Base-by-base conservation (phyloP, 2,329 filamentous ascomycete species). In the Fusarium udum region DNA sequence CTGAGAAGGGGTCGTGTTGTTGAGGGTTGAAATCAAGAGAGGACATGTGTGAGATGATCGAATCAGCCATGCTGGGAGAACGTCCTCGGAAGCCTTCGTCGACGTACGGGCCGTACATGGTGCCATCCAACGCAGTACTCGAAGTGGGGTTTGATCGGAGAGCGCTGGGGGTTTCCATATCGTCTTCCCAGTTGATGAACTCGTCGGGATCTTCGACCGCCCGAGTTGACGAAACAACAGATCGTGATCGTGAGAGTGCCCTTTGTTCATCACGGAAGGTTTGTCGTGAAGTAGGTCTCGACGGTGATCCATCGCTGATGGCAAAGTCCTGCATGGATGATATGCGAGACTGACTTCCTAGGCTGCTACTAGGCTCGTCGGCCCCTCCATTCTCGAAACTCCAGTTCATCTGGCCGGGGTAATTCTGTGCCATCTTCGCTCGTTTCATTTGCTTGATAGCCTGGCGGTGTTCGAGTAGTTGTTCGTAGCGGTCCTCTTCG, bases 61-160 rank as follows among this genome's bases (percentile, higher is more conserved):
- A 96, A 60, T 93, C 94, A 8, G 93, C 91, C 83, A 95, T 89
- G 79, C 95, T 97, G 39, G 94, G 92, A 8, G 93, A 93, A 57
- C 94, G 89, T 48, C 90, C 90, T 46, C 91, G 89, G 58, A 88
- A 83, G 28, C 84, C 82, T 31, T 92, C 89, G 65, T 90, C 89
- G 5, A 80, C 75, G 69, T 94, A 95, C 5, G 92, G 85, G 5
- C 92, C 93, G 75, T 93, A 95, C 89, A 95, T 92, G 61, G 90
- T 92, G 20, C 92, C 92, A 69, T 95, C 93, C 1, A 96, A 85
- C 2, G 90, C 90, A n/a, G 86, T 82, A 12, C 85, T 84, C 1
- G 88, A 86, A 26, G 84, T 87, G 5, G 84, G 82, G 43, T 88
- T 86, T 4, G 88, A 88, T 8, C 86, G 85, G 16, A 87, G 82